Conservation (phyloP, 208 protist genomes). For the Trypanosoma caninum region DNA sequence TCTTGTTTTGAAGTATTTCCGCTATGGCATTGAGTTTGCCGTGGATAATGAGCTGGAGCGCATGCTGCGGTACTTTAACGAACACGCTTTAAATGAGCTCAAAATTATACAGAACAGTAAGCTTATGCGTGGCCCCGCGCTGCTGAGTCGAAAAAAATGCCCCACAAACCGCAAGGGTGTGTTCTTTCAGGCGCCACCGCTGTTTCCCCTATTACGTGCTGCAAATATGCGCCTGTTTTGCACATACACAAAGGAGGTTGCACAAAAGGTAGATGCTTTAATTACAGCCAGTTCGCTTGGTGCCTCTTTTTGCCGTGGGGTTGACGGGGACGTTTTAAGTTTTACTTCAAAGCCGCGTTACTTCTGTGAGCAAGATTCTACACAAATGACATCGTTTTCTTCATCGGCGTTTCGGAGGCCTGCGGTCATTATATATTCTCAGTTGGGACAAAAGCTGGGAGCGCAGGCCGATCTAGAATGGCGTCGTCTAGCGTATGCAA, state of each 20-base stretch:
- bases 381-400: slow-evolving; percentile 51
- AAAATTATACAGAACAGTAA: slow-evolving; percentile 90
- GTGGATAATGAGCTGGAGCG: slow-evolving; percentile 88
- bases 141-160: slow-evolving; percentile 35
- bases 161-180: not conserved
- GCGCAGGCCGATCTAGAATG: slow-evolving; percentile 67
- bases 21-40: slow-evolving; percentile 82
- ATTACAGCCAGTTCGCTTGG: not conserved
- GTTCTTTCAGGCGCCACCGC: slow-evolving; percentile 38
- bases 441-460: slow-evolving; percentile 81
- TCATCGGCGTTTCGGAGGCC: slow-evolving; percentile 59
- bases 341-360: not conserved
- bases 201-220: slow-evolving; percentile 47
- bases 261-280: slow-evolving; percentile 11
- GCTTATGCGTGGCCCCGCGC: slow-evolving; percentile 76
- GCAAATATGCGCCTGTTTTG: slow-evolving; percentile 65
- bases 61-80: slow-evolving; percentile 89
- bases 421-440: slow-evolving; percentile 77
- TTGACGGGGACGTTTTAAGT: not conserved
- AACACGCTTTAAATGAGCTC: slow-evolving; percentile 82
- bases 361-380: slow-evolving; percentile 41
- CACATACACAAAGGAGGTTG: slow-evolving; percentile 9
- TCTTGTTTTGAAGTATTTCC: slow-evolving; percentile 85
- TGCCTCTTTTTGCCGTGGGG: slow-evolving; percentile 1
- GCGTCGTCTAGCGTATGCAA: slow-evolving; percentile 67